phyloP scores from a whole-genome alignment of 805 yeast species.

The Kodamaea kakaduensis region DNA sequence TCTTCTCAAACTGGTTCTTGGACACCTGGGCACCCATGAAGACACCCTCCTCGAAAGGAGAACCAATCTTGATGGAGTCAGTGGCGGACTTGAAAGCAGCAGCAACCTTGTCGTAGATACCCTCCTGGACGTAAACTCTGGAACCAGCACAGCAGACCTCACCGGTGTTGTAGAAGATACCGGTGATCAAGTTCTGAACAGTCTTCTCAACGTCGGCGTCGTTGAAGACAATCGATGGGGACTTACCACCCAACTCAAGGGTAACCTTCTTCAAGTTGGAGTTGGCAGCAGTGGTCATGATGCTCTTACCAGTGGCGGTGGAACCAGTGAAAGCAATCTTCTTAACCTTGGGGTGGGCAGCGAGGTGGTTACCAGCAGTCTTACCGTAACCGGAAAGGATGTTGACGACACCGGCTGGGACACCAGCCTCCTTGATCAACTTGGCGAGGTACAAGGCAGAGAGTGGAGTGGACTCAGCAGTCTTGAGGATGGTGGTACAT shows the following conservation, averaged over 20 bases:
- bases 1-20: constrained; percentile 70
- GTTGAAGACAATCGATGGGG: constrained; percentile 83
- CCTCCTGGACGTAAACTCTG: constrained; percentile 83
- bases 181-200: constrained; percentile 68
- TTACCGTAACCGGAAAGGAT: constrained; percentile 84
- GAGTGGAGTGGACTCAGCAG: constrained; percentile 90
- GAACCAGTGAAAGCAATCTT: constrained; percentile 96
- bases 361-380: constrained; percentile 76
- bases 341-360: constrained; percentile 75
- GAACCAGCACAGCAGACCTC: constrained; percentile 96
- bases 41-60: constrained; percentile 73
- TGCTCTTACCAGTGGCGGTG: constrained; percentile 81
- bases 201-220: constrained; percentile 81
- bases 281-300: constrained; percentile 76
- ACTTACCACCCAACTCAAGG: constrained; percentile 94
- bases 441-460: constrained; percentile 75
- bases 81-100: constrained; percentile 58
- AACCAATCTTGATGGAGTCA: constrained; percentile 62
- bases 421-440: constrained; percentile 73
- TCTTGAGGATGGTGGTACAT: constrained; percentile 80
- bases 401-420: constrained; percentile 89
- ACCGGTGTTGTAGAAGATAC: constrained; percentile 92
- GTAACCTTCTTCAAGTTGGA: constrained; percentile 86
- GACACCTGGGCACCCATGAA: constrained; percentile 95
- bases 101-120: constrained; percentile 73